A percentile compares a stretch with the other conserved stretches of the same genome.
phyloP scores from a whole-genome alignment of 768 basidiomycete species.

The Daedaleopsis nitida region DNA sequence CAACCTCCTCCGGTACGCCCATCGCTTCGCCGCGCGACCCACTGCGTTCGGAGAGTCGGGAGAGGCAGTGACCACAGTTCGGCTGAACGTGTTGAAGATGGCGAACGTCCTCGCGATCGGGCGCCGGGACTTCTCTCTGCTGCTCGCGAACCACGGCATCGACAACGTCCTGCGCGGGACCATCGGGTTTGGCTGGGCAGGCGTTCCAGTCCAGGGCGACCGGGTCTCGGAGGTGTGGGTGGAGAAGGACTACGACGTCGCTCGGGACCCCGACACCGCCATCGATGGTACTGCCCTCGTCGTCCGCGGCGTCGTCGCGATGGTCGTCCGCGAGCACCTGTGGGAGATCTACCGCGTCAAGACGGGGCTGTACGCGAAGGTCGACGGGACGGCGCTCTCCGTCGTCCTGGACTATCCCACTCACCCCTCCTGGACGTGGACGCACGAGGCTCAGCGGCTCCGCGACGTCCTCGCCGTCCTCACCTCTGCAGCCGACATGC shows the following conservation, averaged over 20 bases:
- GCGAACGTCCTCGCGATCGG: slow-evolving; percentile 7
- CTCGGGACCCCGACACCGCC: not conserved
- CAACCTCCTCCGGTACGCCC: slow-evolving; percentile 10
- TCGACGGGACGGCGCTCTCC: slow-evolving; percentile 1
- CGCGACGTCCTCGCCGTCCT: not conserved
- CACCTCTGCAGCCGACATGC: not conserved
- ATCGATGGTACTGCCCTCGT: not conserved
- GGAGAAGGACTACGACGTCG: slow-evolving; percentile 7
- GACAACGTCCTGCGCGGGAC: not conserved
- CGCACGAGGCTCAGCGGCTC: not conserved
- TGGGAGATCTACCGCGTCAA: not conserved
- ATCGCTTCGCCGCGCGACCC: slow-evolving; percentile 8
- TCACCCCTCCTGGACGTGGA: slow-evolving; percentile 5
- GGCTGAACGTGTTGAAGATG: slow-evolving; percentile 14
- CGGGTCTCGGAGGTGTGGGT: slow-evolving; percentile 1
- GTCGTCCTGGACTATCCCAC: not conserved
- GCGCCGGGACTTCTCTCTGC: slow-evolving; percentile 9
- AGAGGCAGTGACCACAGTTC: not conserved
- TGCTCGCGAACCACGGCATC: slow-evolving; percentile 6
- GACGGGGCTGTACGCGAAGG: not conserved
- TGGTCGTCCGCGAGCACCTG: not conserved
- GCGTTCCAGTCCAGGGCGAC: slow-evolving; percentile 4
- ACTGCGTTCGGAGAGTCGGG: not conserved
- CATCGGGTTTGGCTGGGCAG: slow-evolving; percentile 12
- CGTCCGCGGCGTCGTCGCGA: slow-evolving; percentile 4